Conservation (phyloP, 371 early-diverging fungal species). For the Batkoa obscura region DNA sequence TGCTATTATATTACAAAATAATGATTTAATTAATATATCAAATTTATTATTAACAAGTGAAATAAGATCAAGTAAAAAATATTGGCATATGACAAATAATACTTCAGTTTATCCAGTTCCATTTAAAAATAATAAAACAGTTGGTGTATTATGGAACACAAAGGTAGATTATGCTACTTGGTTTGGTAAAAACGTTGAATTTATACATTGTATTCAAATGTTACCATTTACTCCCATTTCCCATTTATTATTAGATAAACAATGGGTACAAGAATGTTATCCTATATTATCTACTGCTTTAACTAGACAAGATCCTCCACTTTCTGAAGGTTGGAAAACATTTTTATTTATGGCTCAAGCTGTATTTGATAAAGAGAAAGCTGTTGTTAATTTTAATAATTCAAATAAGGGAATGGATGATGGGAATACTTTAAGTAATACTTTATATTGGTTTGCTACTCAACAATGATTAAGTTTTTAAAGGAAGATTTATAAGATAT, state of each 20-base stretch:
- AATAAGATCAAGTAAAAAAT: constrained; percentile 34
- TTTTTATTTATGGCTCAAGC: constrained; percentile 33
- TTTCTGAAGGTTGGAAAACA: constrained; percentile 28
- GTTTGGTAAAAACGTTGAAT: constrained; percentile 19
- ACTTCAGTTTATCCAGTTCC: constrained; percentile 18
- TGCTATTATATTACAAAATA: constrained; percentile 23
- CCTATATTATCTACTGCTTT: constrained; percentile 13
- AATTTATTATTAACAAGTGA: constrained; percentile 29
- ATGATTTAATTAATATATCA: constrained; percentile 17
- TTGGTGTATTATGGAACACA: constrained; percentile 50
- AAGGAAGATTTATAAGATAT: too few species aligned
- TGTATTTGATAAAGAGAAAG: constrained; percentile 15
- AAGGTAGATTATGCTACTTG: constrained; percentile 43
- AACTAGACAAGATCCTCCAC: constrained; percentile 5
- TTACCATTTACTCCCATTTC: constrained; percentile 55
- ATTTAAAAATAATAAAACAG: constrained; percentile 36
- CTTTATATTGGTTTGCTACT: constrained; percentile 32
- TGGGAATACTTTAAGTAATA: constrained; percentile 34
- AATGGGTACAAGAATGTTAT: constrained; percentile 25
- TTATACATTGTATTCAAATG: constrained; percentile 61
- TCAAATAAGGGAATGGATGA: constrained; percentile 20
- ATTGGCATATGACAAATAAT: constrained; percentile 23
- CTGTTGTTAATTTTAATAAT: background rate
- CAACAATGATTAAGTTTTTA: background rate
- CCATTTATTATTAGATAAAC: constrained; percentile 25